phyloP scores from a whole-genome alignment of 129 eudicot genomes.

The Flaveria trinervia region DNA sequence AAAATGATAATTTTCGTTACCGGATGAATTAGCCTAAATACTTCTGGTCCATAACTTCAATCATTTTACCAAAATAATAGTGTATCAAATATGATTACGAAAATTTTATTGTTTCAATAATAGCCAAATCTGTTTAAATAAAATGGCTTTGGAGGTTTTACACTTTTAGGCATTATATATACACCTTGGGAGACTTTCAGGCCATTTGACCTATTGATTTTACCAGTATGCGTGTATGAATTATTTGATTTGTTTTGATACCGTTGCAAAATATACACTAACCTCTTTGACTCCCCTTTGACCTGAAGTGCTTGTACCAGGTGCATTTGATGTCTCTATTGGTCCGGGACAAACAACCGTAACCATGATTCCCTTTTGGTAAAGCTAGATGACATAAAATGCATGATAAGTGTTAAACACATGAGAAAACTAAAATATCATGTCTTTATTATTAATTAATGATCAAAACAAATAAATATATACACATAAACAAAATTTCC shows the following conservation, averaged over 20 bases:
- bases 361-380: slow-evolving; percentile 80
- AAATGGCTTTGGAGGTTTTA: background rate
- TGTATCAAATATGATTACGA: background rate
- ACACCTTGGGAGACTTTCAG: background rate
- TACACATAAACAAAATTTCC: background rate
- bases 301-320: slow-evolving; percentile 55
- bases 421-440: background rate
- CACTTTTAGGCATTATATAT: background rate
- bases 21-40: background rate
- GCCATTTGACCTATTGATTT: background rate
- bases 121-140: background rate
- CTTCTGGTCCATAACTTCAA: background rate
- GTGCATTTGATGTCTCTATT: slow-evolving; percentile 57
- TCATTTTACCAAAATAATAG: background rate
- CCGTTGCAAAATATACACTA: slow-evolving; percentile 22
- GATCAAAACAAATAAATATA: background rate
- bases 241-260: background rate
- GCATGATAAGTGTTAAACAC: background rate
- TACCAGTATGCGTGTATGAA: background rate
- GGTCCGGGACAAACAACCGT: slow-evolving; percentile 99
- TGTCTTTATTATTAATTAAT: background rate
- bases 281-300: slow-evolving; percentile 57
- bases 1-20: background rate
- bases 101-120: background rate
- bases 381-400: slow-evolving; percentile 50